A percentile compares a stretch with the other conserved stretches of the same genome.
These are phyloP conservation scores for Apostasia shenzhenica DNA, from an alignment of 106 monocot genomes.

Conservation along the genomic window DNA sequence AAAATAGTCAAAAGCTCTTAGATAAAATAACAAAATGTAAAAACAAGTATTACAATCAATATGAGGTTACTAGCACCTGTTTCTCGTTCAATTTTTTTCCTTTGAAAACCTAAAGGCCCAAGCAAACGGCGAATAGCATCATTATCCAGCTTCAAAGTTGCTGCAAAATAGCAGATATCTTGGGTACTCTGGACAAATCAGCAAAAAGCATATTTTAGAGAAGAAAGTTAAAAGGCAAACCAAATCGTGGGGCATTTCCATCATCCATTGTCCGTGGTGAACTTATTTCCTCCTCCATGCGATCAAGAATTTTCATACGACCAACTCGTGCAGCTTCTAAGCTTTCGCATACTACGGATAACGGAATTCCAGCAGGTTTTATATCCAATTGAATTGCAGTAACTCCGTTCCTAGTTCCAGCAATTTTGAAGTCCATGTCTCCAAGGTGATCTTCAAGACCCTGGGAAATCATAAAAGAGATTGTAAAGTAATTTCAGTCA, in stretches of 20 bases:
- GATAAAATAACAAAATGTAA: not conserved
- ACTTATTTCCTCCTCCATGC: conserved; percentile 82
- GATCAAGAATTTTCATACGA: conserved; percentile 67
- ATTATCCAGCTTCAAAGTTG: conserved; percentile 52
- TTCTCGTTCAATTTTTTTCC: conserved; percentile 81
- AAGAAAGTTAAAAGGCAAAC: conserved; percentile 20
- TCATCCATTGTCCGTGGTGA: conserved; percentile 52
- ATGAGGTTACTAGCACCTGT: conserved; percentile 43
- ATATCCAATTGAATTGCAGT: conserved; percentile 96
- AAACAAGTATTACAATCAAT: not conserved
- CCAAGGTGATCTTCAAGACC: conserved; percentile 99
- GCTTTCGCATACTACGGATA: conserved; percentile 84
- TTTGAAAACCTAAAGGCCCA: conserved; percentile 38
- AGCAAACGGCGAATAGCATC: conserved; percentile 66
- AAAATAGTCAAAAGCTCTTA: too few species aligned
- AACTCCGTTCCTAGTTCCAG: conserved; percentile 86
- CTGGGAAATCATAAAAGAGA: conserved; percentile 21
- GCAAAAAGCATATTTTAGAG: not conserved
- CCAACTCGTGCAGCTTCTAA: conserved; percentile 71
- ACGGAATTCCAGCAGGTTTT: conserved; percentile 97
- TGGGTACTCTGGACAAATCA: not conserved
- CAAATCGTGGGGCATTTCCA: conserved; percentile 61
- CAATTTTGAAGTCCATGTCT: conserved; percentile 99
- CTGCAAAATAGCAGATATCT: conserved; percentile 25
- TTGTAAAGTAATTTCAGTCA: not conserved